Conservation (phyloP, 306 rosid species). For the Cucurbita ficifolia region DNA sequence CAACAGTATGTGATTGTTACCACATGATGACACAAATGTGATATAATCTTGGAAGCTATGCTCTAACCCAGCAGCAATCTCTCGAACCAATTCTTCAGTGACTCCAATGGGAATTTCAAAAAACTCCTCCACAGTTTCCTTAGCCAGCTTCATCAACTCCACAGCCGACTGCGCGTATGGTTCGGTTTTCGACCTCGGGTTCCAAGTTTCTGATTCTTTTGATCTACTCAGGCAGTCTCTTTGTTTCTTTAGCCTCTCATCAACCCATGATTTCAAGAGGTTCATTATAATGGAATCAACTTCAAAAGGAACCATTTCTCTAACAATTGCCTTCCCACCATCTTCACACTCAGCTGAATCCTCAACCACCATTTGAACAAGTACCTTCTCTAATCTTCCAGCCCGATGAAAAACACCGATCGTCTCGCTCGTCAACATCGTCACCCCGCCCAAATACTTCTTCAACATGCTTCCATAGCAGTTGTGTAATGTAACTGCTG, state of each 20-base stretch:
- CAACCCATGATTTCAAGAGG: slow-evolving; percentile 58
- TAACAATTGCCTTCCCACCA: slow-evolving; percentile 44
- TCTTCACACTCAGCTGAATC: slow-evolving; percentile 58
- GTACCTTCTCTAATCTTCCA: slow-evolving; percentile 59
- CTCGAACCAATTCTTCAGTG: slow-evolving; percentile 53
- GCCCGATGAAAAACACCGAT: slow-evolving; percentile 58
- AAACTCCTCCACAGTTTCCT: slow-evolving; percentile 45
- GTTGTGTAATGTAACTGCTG: slow-evolving; percentile 63
- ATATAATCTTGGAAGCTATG: slow-evolving; percentile 46
- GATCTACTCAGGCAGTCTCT: slow-evolving; percentile 41
- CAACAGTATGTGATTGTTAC: slow-evolving; percentile 16
- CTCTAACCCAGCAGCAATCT: slow-evolving; percentile 67
- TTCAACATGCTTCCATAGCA: slow-evolving; percentile 59
- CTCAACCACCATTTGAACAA: slow-evolving; percentile 81
- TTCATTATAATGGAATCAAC: slow-evolving; percentile 58
- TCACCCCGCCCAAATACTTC: slow-evolving; percentile 50
- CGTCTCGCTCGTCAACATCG: slow-evolving; percentile 34
- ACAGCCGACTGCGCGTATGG: slow-evolving; percentile 63
- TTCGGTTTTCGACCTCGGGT: slow-evolving; percentile 82
- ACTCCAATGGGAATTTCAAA: slow-evolving; percentile 67
- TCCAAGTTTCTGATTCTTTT: slow-evolving; percentile 91
- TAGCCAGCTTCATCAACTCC: slow-evolving; percentile 43
- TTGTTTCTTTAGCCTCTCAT: slow-evolving; percentile 34
- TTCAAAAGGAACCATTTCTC: slow-evolving; percentile 82
- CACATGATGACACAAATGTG: slow-evolving; percentile 67